Evolutionary conservation across 179 eudicot genomes (phyloP).

Genomic region (Heliamphora pulchella): DNA sequence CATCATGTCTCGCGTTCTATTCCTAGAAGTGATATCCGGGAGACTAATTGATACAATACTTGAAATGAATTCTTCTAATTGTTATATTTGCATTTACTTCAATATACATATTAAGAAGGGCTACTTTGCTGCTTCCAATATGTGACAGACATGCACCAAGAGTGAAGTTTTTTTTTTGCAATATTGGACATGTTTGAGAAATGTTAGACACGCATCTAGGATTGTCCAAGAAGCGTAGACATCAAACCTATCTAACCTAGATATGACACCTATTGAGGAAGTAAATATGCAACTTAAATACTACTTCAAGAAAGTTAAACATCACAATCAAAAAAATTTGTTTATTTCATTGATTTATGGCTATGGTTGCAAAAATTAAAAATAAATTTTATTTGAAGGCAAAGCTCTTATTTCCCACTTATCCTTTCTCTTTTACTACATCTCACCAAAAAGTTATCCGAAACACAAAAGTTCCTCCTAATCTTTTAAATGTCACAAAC

Average conservation of each 20-base stretch:
- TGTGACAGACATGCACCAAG: too few species aligned
- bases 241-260: not conserved
- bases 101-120: too few species aligned
- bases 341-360: not conserved
- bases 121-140: too few species aligned
- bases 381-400: not conserved
- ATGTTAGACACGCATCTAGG: constrained; percentile 1
- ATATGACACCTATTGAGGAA: not conserved
- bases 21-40: not conserved
- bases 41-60: not conserved
- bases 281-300: not conserved
- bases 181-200: not conserved
- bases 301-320: not conserved
- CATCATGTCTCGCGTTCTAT: not conserved
- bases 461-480: not conserved
- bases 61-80: not conserved
- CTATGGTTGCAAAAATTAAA: not conserved
- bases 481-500: too few species aligned
- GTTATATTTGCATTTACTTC: not conserved
- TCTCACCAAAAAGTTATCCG: not conserved
- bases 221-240: not conserved
- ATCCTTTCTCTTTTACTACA: not conserved
- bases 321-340: not conserved
- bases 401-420: not conserved
- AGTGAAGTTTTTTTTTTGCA: not conserved